phyloP scores from a whole-genome alignment of 192 early-diverging fungal species.

The Coemansia erecta region DNA sequence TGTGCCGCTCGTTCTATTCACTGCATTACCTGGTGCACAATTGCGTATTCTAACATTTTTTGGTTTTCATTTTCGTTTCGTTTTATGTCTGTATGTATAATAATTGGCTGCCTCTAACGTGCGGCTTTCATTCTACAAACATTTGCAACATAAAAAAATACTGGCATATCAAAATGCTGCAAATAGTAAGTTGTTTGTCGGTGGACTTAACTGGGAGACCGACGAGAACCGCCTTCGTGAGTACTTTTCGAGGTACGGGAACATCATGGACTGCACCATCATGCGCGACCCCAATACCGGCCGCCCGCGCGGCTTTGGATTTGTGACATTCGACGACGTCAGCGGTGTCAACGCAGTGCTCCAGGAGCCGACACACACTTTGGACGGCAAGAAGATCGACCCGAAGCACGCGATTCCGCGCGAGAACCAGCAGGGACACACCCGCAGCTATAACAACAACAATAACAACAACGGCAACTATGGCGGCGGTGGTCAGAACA shows the following conservation, averaged over 20 bases:
- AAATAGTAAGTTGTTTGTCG: slow-evolving; percentile 89
- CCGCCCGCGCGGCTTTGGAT: slow-evolving; percentile 91
- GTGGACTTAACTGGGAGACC: slow-evolving; percentile 82
- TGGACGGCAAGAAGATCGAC: slow-evolving; percentile 67
- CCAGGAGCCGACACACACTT: slow-evolving; percentile 60
- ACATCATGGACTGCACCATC: slow-evolving; percentile 77
- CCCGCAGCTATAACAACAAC: slow-evolving; percentile 8
- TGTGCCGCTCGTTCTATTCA: slow-evolving; percentile 7
- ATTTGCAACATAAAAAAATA: neutral
- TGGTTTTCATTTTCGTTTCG: slow-evolving; percentile 6
- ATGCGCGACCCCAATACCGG: slow-evolving; percentile 85
- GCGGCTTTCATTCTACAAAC: neutral
- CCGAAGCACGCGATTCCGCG: slow-evolving; percentile 54
- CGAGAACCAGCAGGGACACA: slow-evolving; percentile 21
- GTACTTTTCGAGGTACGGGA: slow-evolving; percentile 85
- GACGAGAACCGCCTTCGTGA: slow-evolving; percentile 81
- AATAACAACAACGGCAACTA: neutral
- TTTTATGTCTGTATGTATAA: neutral
- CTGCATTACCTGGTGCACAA: slow-evolving; percentile 9
- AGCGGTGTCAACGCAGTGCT: slow-evolving; percentile 76
- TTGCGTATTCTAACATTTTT: slow-evolving; percentile 8
- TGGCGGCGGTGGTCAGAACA: neutral
- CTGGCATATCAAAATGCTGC: slow-evolving; percentile 35
- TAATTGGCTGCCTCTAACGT: neutral
- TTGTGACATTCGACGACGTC: slow-evolving; percentile 84